Percentiles rank a stretch among this genome's conserved stretches.
Evolutionary conservation across 23 red algal genomes (phyloP).

Genomic region (Rhodosorus marinus): DNA sequence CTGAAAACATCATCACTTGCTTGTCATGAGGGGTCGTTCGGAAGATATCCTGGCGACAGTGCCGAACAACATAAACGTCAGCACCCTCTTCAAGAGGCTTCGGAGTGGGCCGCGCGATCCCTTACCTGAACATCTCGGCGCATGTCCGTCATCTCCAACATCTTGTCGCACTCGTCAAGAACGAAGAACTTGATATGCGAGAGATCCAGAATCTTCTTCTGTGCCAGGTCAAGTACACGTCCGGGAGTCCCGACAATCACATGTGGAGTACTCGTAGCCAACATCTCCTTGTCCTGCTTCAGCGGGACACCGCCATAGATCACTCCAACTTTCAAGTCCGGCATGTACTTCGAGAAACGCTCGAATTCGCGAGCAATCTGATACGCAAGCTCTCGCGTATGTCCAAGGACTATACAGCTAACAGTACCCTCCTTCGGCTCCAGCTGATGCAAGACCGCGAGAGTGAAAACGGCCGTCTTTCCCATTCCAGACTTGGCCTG

Average conservation of each 20-base stretch:
- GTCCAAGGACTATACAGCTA: conserved; percentile 46
- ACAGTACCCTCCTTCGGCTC: conserved; percentile 67
- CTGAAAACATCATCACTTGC: conserved; percentile 99
- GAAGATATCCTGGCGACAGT: conserved; percentile 96
- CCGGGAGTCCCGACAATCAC: conserved; percentile 83
- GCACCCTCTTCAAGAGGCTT: too few relatives aligned
- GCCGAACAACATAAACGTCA: too few relatives aligned
- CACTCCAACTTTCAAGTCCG: conserved; percentile 27
- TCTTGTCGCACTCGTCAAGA: conserved; percentile 93
- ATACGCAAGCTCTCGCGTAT: conserved; percentile 92
- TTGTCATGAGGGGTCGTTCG: conserved; percentile 68
- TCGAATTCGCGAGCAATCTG: conserved; percentile 94
- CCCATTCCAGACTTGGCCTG: conserved; percentile 98
- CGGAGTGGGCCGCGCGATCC: too few relatives aligned
- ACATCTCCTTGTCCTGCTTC: conserved; percentile 58
- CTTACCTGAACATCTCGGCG: conserved; percentile 77
- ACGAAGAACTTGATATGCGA: conserved; percentile 85
- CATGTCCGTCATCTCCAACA: conserved; percentile 78
- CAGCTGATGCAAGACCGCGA: conserved; percentile 77
- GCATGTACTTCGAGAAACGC: conserved; percentile 89
- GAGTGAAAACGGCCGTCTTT: conserved; percentile 89
- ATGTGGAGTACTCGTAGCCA: conserved; percentile 41
- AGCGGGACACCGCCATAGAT: conserved; percentile 92
- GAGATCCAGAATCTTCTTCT: conserved; percentile 46
- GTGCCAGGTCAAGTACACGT: conserved; percentile 51